Conservation (phyloP, 2,329 filamentous ascomycete species). For the Chaetomium globosum region DNA sequence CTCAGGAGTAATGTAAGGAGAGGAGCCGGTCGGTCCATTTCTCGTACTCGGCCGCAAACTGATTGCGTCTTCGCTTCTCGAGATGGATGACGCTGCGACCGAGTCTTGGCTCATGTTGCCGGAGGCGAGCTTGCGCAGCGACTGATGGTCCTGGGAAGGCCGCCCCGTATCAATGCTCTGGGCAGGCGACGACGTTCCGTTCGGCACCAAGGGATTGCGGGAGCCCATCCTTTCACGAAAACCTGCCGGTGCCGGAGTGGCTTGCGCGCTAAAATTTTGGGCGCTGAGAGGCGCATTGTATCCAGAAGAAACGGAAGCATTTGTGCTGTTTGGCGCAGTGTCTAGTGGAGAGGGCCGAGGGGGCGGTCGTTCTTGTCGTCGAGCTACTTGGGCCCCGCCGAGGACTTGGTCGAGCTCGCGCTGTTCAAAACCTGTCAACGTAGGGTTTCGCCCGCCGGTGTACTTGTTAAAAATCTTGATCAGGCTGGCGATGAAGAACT, state of each 20-base stretch:
- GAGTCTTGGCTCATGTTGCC: slow-evolving; percentile 63
- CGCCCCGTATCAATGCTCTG: slow-evolving; percentile 56
- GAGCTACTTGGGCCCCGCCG: slow-evolving; percentile 50
- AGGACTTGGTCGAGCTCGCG: slow-evolving; percentile 76
- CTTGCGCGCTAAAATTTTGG: slow-evolving; percentile 19
- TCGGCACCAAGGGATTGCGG: slow-evolving; percentile 39
- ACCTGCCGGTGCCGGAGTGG: slow-evolving; percentile 11
- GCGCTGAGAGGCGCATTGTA: slow-evolving; percentile 40
- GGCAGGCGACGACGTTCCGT: slow-evolving; percentile 51
- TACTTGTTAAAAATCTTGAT: slow-evolving; percentile 98
- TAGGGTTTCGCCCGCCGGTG: slow-evolving; percentile 79
- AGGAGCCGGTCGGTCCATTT: slow-evolving; percentile 46
- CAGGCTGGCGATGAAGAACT: slow-evolving; percentile 95
- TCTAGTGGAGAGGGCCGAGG: slow-evolving; percentile 35
- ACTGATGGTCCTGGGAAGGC: slow-evolving; percentile 47
- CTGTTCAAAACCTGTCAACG: slow-evolving; percentile 79
- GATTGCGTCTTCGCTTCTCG: slow-evolving; percentile 55
- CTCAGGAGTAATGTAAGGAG: slow-evolving; percentile 38
- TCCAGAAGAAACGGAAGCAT: slow-evolving; percentile 35
- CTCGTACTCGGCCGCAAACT: slow-evolving; percentile 58
- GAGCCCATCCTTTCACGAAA: slow-evolving; percentile 37
- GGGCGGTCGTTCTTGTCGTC: slow-evolving; percentile 35
- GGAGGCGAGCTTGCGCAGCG: slow-evolving; percentile 52
- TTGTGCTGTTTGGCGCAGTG: slow-evolving; percentile 31
- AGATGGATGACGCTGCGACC: slow-evolving; percentile 52